These are phyloP conservation scores for Zasmidium cellare DNA, from an alignment of 2,329 filamentous ascomycete species.

Conservation along the genomic window DNA sequence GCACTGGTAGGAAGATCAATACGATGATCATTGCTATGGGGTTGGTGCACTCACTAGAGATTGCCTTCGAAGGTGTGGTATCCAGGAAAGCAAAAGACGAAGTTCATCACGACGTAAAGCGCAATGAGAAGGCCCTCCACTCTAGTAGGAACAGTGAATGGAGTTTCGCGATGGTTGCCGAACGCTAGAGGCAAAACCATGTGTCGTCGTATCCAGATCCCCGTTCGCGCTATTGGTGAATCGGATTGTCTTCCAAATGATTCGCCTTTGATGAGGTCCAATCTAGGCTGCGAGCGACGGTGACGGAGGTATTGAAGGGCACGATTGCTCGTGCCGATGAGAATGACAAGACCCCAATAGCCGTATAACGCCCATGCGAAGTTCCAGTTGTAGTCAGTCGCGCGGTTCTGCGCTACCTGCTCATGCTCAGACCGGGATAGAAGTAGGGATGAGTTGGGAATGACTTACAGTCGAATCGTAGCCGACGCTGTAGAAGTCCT, in stretches of 20 bases:
- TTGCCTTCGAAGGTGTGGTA: constrained; percentile 49
- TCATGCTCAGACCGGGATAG: not conserved
- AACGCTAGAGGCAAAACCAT: not conserved
- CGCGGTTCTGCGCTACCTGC: not conserved
- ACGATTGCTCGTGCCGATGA: constrained; percentile 37
- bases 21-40: too few relatives aligned
- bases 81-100: constrained; percentile 43
- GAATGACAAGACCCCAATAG: constrained; percentile 42
- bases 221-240: constrained; percentile 15
- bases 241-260: not conserved
- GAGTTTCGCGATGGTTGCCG: constrained; percentile 1
- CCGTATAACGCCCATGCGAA: constrained; percentile 27
- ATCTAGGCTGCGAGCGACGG: not conserved
- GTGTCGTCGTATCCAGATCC: not conserved
- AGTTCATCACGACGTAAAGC: constrained; percentile 46
- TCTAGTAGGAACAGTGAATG: constrained; percentile 46
- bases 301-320: constrained; percentile 12
- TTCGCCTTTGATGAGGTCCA: not conserved
- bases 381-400: not conserved
- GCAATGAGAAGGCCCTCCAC: constrained; percentile 47
- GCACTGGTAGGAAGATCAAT: not conserved
- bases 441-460: not conserved
- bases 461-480: not conserved
- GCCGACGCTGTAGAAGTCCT: not conserved
- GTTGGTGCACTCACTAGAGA: constrained; percentile 42